Conservation (phyloP, 1,284 basidiomycete genomes). For the Ganoderma lucidum region DNA sequence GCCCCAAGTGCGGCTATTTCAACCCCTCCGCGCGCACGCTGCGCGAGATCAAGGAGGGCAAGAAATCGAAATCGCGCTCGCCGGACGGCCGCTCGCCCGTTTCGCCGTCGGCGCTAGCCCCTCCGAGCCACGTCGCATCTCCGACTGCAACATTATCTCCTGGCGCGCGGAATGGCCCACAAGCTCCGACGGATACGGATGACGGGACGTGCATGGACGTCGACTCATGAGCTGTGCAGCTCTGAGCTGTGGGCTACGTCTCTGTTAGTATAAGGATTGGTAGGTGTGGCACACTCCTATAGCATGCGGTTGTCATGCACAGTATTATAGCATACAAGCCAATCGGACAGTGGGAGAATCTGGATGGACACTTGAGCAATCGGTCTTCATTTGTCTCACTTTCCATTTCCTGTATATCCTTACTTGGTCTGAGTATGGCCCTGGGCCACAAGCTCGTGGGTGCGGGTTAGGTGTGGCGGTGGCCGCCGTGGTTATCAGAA, state of each 20-base stretch:
- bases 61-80: conserved; percentile 32
- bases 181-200: conserved; percentile 14
- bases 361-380: conserved; percentile 9
- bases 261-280: neutral
- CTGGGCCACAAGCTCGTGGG: neutral
- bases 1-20: conserved; percentile 79
- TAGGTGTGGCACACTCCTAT: neutral
- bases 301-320: neutral
- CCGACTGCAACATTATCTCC: conserved; percentile 16
- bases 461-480: neutral
- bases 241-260: neutral
- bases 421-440: neutral
- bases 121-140: conserved; percentile 21
- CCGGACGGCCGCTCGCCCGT: conserved; percentile 20
- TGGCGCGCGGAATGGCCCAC: conserved; percentile 9
- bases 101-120: conserved; percentile 5
- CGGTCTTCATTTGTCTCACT: neutral
- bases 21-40: conserved; percentile 64
- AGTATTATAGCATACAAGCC: neutral
- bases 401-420: conserved; percentile 15
- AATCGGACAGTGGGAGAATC: neutral
- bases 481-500: conserved; percentile 17
- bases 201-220: conserved; percentile 38
- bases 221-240: conserved; percentile 31
- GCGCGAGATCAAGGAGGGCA: conserved; percentile 37